These are phyloP conservation scores for Geranomyces variabilis DNA, from an alignment of 192 early-diverging fungal species.

Conservation along the genomic window DNA sequence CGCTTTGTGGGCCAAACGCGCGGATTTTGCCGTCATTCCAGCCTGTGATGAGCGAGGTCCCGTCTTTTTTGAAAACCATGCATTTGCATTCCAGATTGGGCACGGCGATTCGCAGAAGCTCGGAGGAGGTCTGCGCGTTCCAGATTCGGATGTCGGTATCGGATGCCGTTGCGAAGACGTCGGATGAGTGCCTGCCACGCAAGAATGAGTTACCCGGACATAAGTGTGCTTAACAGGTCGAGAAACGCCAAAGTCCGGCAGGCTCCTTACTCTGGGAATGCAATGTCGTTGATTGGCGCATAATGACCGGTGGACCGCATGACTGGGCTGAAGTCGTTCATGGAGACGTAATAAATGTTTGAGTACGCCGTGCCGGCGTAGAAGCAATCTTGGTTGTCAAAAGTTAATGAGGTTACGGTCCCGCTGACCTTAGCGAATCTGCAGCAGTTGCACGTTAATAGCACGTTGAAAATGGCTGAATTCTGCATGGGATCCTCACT, in stretches of 20 bases:
- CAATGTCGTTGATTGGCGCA: slow-evolving; percentile 57
- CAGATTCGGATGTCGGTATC: slow-evolving; percentile 62
- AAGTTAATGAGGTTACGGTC: slow-evolving; percentile 59
- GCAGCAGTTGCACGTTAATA: background rate
- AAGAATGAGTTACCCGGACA: background rate
- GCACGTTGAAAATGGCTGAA: background rate
- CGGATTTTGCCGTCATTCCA: slow-evolving; percentile 68
- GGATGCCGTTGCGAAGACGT: slow-evolving; percentile 62
- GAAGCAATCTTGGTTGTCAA: slow-evolving; percentile 44
- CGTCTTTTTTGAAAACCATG: slow-evolving; percentile 63
- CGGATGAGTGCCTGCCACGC: slow-evolving; percentile 47
- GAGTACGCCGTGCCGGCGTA: slow-evolving; percentile 56
- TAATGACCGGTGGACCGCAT: slow-evolving; percentile 59
- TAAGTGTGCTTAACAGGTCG: no score
- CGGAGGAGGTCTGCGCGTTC: slow-evolving; percentile 53
- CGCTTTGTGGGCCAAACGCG: slow-evolving; percentile 63
- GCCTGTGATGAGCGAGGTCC: slow-evolving; percentile 50
- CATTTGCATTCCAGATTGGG: slow-evolving; percentile 67
- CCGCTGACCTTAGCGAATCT: slow-evolving; percentile 60
- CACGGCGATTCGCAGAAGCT: slow-evolving; percentile 57
- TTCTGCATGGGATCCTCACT: slow-evolving; percentile 33
- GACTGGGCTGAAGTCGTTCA: slow-evolving; percentile 40
- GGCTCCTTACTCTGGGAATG: slow-evolving; percentile 51
- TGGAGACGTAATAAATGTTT: slow-evolving; percentile 54
- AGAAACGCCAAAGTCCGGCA: no score